Percentiles rank a stretch among this genome's conserved stretches.
Evolutionary conservation across 2,329 filamentous ascomycete species (phyloP).

Genomic region (Periconia digitata): DNA sequence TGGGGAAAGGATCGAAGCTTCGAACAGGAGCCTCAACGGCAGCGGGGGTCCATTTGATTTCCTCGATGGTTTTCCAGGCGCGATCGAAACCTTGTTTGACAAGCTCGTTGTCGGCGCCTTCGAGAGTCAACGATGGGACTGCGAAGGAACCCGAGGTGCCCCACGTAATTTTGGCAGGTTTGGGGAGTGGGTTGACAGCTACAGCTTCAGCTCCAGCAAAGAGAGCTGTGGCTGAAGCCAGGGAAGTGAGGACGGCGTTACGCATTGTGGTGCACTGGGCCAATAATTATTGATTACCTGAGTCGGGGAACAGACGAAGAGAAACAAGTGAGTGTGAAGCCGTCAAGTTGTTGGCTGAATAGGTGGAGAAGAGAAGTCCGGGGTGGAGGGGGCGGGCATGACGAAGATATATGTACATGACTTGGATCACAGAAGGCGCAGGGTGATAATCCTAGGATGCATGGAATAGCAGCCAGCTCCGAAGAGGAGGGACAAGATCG

Average conservation of each 20-base stretch:
- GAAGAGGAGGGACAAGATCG: too few relatives aligned
- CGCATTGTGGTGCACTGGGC: constrained; percentile 26
- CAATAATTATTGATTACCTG: background rate
- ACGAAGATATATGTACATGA: constrained; percentile 10
- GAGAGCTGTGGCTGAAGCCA: constrained; percentile 35
- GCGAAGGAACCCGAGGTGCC: constrained; percentile 53
- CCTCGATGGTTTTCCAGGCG: constrained; percentile 50
- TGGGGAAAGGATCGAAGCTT: constrained; percentile 55
- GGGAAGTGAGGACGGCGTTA: constrained; percentile 29
- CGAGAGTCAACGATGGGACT: constrained; percentile 45
- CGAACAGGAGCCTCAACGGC: constrained; percentile 56
- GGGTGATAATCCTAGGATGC: background rate
- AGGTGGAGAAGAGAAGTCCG: constrained; percentile 11
- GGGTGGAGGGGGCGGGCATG: constrained; percentile 7
- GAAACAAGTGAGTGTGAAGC: constrained; percentile 10
- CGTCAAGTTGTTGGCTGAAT: constrained; percentile 1
- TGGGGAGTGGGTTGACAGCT: constrained; percentile 57
- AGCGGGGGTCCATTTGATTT: constrained; percentile 57
- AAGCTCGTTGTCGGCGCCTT: constrained; percentile 36
- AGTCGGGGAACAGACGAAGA: background rate
- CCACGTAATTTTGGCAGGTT: constrained; percentile 57
- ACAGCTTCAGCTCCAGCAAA: constrained; percentile 48
- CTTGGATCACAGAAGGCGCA: constrained; percentile 6
- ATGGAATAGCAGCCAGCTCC: too few relatives aligned
- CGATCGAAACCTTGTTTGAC: constrained; percentile 54